Base-by-base conservation (phyloP, 352 stramenopile genomes). In the Phytophthora sp. region DNA sequence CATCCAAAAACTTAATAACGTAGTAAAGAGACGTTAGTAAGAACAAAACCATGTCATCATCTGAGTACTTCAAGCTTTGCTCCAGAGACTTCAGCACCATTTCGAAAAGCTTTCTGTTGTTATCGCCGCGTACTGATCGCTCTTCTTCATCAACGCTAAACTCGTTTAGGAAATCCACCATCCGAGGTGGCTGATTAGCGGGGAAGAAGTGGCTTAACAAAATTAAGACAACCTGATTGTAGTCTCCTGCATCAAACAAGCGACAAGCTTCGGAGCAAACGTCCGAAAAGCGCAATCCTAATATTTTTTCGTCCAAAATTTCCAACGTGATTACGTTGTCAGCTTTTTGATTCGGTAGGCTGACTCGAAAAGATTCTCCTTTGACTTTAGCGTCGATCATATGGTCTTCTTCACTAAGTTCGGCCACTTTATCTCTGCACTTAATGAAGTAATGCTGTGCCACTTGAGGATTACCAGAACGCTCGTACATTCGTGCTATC, bases 151-250 rank as follows among this genome's bases (percentile, higher is more conserved):
- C 68, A n/a, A 43, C 32, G 8, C 71, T 55, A 55, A 88, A 89
- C 20, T 91, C 82, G 2, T 80, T 66, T 5, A 91, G 51, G 13
- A 91, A 68, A 13, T 89, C 82, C 10, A 62, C 54, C 20, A 91
- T 66, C 2, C 82, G 78, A 7, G 76, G 62, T 13, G 43, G 38
- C 31, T 88, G 77, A 1, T 71, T 77, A 17, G 53, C 52, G 12
- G 83, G 77, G 28, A 90, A 90, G 28, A 88, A 90, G 43, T 89
- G 72, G 1, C 31, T 63, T 2, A 88, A 46, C 18, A 90, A 37
- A 44, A 73, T 37, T 0, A 60, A 68, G 9, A 85, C 52, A 6
- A 82, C 77, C 18, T 69, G 52, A 38, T 88, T 70, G 27, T 87
- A 72, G 15, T 72, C 48, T 26, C 46, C 69, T 30, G 54, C 46